Evolutionary conservation across 1,139 yeast species (phyloP), one percentile per base, ranked within the genome.

Genomic region (Williopsis jadinii): DNA sequence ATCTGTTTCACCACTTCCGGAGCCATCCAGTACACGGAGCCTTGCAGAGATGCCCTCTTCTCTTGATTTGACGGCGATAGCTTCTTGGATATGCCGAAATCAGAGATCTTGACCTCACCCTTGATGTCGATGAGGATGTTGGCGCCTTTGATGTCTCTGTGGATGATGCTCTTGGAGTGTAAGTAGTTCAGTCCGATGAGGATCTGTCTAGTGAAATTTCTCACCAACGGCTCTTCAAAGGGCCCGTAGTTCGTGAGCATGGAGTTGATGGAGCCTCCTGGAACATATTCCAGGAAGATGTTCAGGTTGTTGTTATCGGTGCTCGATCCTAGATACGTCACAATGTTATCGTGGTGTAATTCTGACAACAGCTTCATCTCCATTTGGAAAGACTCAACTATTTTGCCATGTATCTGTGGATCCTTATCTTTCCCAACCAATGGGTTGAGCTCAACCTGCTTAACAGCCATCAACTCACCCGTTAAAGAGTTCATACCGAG

Each of bases 21-120:
- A 0, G 97, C 96, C 97, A 90, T 90, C 97, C 97, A 90, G 57
- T 82, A 90, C 0, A 88, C 95, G 8, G 95, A 85, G 0, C 97
- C 97, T 63, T 88, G 97, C 37, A 90, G 62, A 0, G 96, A 86
- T 0, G 88, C 92, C 37, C 96, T 71, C 52, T 85, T 80, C 34
- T 55, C 52, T 35, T 53, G 55, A 13, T 45, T 40, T 8, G 43
- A 43, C 8, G 68, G 64, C 0, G 67, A 56, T 5, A 66, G 71
- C 55, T 84, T 84, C 54, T 87, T 85, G 31, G 95, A 84, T 33
- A 92, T 90, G 38, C 97, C 97, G 61, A 90, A 90, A 63, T 90
- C 97, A 35, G 95, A 85, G 46, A 88, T 88, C 60, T 88, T 88
- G 11, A 87, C 95, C 10, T 88, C 81, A 11, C 97, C 97, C 52